These are phyloP conservation scores for Rubia yunnanensis DNA, from an alignment of 257 asterid species.

Conservation along the genomic window DNA sequence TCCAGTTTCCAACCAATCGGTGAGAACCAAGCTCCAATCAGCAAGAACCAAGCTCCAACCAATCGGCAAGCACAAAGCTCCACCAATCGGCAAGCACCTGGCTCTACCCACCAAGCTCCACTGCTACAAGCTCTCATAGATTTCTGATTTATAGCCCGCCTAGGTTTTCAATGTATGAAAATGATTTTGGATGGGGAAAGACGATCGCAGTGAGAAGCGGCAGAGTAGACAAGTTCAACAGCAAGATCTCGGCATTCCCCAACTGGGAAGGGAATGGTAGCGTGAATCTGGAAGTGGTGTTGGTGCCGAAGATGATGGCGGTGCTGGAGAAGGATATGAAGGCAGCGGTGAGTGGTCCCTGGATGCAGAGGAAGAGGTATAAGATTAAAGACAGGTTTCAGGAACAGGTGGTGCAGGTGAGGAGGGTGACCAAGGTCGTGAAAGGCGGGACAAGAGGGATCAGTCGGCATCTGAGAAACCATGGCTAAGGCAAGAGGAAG, in stretches of 20 bases:
- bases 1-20: too few species aligned
- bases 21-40: too few species aligned
- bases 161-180: slow-evolving; percentile 91
- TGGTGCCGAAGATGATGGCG: slow-evolving; percentile 67
- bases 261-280: slow-evolving; percentile 68
- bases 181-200: slow-evolving; percentile 92
- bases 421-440: slow-evolving; percentile 90
- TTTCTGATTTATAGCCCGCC: too few species aligned
- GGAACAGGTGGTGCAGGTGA: slow-evolving; percentile 80
- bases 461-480: too few species aligned
- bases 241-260: slow-evolving; percentile 92
- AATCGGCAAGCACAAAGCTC: too few species aligned
- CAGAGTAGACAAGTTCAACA: slow-evolving; percentile 79
- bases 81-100: too few species aligned
- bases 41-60: too few species aligned
- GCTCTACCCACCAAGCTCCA: too few species aligned
- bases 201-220: slow-evolving; percentile 85
- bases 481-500: too few species aligned
- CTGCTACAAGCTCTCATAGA: too few species aligned
- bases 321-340: slow-evolving; percentile 58
- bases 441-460: slow-evolving; percentile 98
- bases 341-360: too few species aligned
- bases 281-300: slow-evolving; percentile 88
- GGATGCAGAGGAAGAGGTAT: slow-evolving; percentile 50
- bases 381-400: slow-evolving; percentile 76